Evolutionary conservation across 1,284 basidiomycete genomes (phyloP).

Genomic region (Sparassis latifolia): DNA sequence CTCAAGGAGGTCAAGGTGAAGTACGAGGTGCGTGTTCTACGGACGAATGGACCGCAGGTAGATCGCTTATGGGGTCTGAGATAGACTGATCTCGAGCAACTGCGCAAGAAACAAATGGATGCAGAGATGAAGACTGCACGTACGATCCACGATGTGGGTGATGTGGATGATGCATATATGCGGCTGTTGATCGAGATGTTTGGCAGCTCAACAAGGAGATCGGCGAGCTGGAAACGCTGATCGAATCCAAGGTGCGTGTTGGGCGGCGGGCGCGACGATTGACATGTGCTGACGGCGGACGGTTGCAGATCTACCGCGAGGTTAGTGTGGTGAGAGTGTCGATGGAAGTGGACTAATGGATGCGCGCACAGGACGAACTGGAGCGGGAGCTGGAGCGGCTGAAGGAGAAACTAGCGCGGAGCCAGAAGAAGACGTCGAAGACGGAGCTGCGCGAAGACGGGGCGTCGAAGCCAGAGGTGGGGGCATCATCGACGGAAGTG

Average conservation of each 20-base stretch:
- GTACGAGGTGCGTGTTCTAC: slow-evolving; percentile 38
- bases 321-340: slow-evolving; percentile 26
- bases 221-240: slow-evolving; percentile 79
- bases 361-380: slow-evolving; percentile 64
- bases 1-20: slow-evolving; percentile 45
- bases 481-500: slow-evolving; percentile 29
- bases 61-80: not conserved
- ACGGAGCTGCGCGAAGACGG: slow-evolving; percentile 32
- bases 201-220: slow-evolving; percentile 84
- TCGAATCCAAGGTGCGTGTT: slow-evolving; percentile 74
- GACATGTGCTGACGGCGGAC: too few relatives aligned
- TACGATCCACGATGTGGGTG: slow-evolving; percentile 61
- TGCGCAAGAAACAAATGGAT: slow-evolving; percentile 63
- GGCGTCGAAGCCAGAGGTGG: slow-evolving; percentile 5
- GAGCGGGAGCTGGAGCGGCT: slow-evolving; percentile 78
- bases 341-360: slow-evolving; percentile 1
- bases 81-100: slow-evolving; percentile 60
- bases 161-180: not conserved
- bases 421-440: slow-evolving; percentile 54
- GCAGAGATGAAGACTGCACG: slow-evolving; percentile 68
- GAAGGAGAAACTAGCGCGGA: slow-evolving; percentile 58
- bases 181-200: not conserved
- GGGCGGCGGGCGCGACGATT: not conserved
- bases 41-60: too few relatives aligned
- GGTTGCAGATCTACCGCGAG: slow-evolving; percentile 76